Evolutionary conservation across 2,329 filamentous ascomycete genomes (phyloP).

Genomic region (Nemania bipapillata): DNA sequence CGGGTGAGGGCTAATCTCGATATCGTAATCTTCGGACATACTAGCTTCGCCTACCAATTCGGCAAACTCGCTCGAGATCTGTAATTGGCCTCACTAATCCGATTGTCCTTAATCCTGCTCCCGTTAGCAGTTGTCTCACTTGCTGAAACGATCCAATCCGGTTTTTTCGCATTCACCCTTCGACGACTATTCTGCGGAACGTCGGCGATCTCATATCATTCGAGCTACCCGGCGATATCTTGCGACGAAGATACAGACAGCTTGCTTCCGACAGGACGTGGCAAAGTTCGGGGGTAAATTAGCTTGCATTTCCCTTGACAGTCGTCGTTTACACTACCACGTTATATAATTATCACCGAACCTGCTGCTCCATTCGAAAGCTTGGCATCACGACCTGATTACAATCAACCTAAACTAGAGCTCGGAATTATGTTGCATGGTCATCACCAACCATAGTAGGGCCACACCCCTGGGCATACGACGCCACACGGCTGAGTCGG

Average conservation of each 20-base stretch:
- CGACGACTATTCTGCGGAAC: neutral
- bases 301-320: neutral
- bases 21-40: slow-evolving; percentile 9
- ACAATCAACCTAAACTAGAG: neutral
- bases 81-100: neutral
- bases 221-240: slow-evolving; percentile 10
- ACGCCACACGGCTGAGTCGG: slow-evolving; percentile 14
- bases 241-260: slow-evolving; percentile 19
- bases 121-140: slow-evolving; percentile 1
- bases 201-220: slow-evolving; percentile 22
- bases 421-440: slow-evolving; percentile 30
- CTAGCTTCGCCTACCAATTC: slow-evolving; percentile 11
- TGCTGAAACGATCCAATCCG: slow-evolving; percentile 15
- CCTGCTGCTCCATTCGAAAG: neutral
- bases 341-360: neutral
- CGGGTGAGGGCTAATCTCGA: neutral
- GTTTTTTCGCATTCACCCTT: neutral
- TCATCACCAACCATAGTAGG: slow-evolving; percentile 23
- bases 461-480: slow-evolving; percentile 14
- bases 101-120: slow-evolving; percentile 2
- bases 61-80: slow-evolving; percentile 8
- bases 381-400: slow-evolving; percentile 11
- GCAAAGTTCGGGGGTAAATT: neutral
- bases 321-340: slow-evolving; percentile 2
- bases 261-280: slow-evolving; percentile 9